Base-by-base conservation (phyloP, 768 basidiomycete species). In the Lactarius vividus region DNA sequence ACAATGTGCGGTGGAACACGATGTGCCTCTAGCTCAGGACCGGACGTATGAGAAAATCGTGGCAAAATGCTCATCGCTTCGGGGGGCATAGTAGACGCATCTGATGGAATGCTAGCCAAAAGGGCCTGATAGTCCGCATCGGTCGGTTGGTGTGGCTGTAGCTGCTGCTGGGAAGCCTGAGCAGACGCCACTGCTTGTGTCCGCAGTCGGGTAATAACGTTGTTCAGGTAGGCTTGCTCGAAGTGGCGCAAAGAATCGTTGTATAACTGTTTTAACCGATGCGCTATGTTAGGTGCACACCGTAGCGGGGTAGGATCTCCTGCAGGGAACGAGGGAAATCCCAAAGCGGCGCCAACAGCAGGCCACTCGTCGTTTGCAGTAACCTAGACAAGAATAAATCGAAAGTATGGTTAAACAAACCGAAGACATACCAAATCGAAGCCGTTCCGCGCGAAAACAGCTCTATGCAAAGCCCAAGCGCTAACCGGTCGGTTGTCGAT, bases 31-130 rank as follows among this genome's bases (percentile, higher is more conserved):
- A 67, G 33, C 0, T 67, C 66, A 26, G 66, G 52, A 13, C 57
- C 61, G n/a, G 66, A 67, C 4, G 66, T 67, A 54, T 67, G 61
- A 2, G 66, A 62, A 15, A 67, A 67, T n/a, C 66, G 66, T 0
- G 49, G 65, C 15, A 66, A 31, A 23, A 66, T 61, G 46, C 60
- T 42, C 65, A 66, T 66, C 29, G 18, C 39, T 5, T 62, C 37
- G 7, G 46, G 7, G 23, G 37, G 31, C 46, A 35, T 62, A 23
- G 40, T 2, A 57, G 60, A 4, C 10, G 65, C n/a, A 23, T 66
- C 61, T 18, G 56, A 29, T 18, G 46, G 35, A 54, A 57, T 53
- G 23, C 13, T 58, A 39, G 31, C 29, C 44, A 61, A 57, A 13
- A 65, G n/a, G 13, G 60, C 44, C 29, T 61, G 55, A 42, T 65